These are phyloP conservation scores for Isabelozyma heimii DNA, from an alignment of 805 yeast species.

Conservation along the genomic window DNA sequence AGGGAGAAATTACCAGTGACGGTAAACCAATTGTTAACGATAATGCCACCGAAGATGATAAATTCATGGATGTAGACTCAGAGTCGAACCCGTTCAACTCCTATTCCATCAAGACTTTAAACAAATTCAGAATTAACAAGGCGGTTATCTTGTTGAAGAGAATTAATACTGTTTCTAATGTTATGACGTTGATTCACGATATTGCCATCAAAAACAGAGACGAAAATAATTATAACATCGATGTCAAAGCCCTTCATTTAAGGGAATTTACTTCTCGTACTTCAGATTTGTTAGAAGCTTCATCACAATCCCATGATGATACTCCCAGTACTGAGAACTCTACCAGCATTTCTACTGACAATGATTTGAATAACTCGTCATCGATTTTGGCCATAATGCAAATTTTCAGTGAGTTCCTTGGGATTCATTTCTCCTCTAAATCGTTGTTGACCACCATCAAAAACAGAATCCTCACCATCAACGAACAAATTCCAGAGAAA, in stretches of 20 bases:
- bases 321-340: conserved; percentile 5
- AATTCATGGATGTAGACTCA: not conserved
- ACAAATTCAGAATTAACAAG: conserved; percentile 17
- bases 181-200: conserved; percentile 30
- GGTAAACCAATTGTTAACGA: conserved; percentile 14
- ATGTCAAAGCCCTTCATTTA: conserved; percentile 52
- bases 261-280: conserved; percentile 65
- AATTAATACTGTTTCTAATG: conserved; percentile 29
- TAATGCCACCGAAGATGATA: conserved; percentile 2
- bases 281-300: conserved; percentile 66
- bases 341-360: conserved; percentile 13
- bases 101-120: conserved; percentile 12
- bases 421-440: conserved; percentile 22
- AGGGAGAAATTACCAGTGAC: conserved; percentile 23
- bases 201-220: conserved; percentile 18
- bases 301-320: conserved; percentile 27
- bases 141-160: conserved; percentile 25
- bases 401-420: conserved; percentile 30
- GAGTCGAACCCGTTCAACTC: not conserved
- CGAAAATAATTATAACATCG: conserved; percentile 13
- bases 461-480: conserved; percentile 27
- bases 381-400: conserved; percentile 34
- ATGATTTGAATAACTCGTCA: conserved; percentile 25
- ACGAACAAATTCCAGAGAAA: conserved; percentile 25
- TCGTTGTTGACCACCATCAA: conserved; percentile 30